Evolutionary conservation across 2,329 filamentous ascomycete genomes (phyloP), one percentile per base, ranked within the genome.

Genomic region (Alternaria panax): DNA sequence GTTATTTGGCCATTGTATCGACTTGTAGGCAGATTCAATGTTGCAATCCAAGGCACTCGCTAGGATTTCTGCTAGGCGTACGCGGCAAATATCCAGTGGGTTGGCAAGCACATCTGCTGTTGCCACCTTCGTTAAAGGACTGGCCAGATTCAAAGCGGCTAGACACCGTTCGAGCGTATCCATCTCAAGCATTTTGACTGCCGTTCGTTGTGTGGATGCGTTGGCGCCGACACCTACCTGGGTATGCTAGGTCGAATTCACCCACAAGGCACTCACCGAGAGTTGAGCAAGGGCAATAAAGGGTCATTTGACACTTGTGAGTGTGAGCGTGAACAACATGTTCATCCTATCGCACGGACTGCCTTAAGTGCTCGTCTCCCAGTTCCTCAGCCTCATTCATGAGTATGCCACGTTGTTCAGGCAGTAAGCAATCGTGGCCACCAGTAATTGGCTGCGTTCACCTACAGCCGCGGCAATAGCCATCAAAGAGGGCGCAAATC

Each of bases 1-100:
- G 42, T 73, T 73, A 30, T 71, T 75, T 5, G 75, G 68, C 66
- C 66, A 71, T 51, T 72, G 66, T 14, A 76, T 72, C 0, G 71
- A 69, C 4, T 53, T 68, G 52, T 68, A 74, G 0, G 72, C 72
- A n/a, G 27, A 45, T 2, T 58, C 43, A 2, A 58, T 41, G 9
- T 72, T 60, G 32, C 67, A 68, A 2, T 60, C 61, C 1, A 65
- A 24, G 2, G 72, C 46, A 1, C 30, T 43, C 7, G 55, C 54
- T 2, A 76, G 57, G 3, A 74, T 25, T 0, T 68, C 53, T 0
- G 70, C 74, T 0, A 77, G 64, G 9, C 66, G 63, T 1, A 59
- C 45, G 5, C 74, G 74, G 34, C 40, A 67, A 0, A 78, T 3
- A 22, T 76, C 70, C 9, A 78, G 59, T 5, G 74, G 75, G 14